Evolutionary conservation across 2,329 filamentous ascomycete genomes (phyloP).

Genomic region (Aspergillus aculeatinus): DNA sequence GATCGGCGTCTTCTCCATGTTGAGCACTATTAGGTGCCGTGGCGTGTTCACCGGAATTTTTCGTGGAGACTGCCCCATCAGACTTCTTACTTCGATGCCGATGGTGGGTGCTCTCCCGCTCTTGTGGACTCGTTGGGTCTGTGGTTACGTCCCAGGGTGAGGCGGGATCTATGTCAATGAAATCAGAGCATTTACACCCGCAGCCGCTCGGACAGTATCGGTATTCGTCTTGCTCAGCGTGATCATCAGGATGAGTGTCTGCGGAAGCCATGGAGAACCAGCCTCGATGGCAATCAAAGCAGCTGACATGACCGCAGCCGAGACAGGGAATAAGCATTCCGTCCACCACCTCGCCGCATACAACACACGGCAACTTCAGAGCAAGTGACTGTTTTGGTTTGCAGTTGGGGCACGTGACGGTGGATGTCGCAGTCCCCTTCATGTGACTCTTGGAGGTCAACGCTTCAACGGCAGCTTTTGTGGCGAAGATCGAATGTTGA

Average conservation of each 20-base stretch:
- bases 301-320: slow-evolving; percentile 49
- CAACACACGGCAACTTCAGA: slow-evolving; percentile 42
- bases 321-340: slow-evolving; percentile 50
- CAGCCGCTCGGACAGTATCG: slow-evolving; percentile 48
- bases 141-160: slow-evolving; percentile 26
- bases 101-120: slow-evolving; percentile 22
- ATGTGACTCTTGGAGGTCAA: slow-evolving; percentile 21
- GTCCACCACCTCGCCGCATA: slow-evolving; percentile 44
- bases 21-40: slow-evolving; percentile 24
- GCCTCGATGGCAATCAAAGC: slow-evolving; percentile 44
- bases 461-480: slow-evolving; percentile 19
- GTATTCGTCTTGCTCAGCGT: slow-evolving; percentile 18
- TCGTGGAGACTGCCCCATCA: slow-evolving; percentile 15
- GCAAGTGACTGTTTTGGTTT: slow-evolving; percentile 34
- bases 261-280: slow-evolving; percentile 37
- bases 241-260: slow-evolving; percentile 11
- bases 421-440: slow-evolving; percentile 15
- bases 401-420: slow-evolving; percentile 37
- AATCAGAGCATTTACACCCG: slow-evolving; percentile 47
- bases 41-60: slow-evolving; percentile 8
- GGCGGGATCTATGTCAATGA: slow-evolving; percentile 34
- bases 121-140: slow-evolving; percentile 17
- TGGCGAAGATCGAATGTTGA: slow-evolving; percentile 38
- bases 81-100: slow-evolving; percentile 18
- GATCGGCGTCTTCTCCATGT: slow-evolving; percentile 35